These are phyloP conservation scores for Bacidia gigantensis DNA, from an alignment of 495 filamentous ascomycete species.

Conservation along the genomic window DNA sequence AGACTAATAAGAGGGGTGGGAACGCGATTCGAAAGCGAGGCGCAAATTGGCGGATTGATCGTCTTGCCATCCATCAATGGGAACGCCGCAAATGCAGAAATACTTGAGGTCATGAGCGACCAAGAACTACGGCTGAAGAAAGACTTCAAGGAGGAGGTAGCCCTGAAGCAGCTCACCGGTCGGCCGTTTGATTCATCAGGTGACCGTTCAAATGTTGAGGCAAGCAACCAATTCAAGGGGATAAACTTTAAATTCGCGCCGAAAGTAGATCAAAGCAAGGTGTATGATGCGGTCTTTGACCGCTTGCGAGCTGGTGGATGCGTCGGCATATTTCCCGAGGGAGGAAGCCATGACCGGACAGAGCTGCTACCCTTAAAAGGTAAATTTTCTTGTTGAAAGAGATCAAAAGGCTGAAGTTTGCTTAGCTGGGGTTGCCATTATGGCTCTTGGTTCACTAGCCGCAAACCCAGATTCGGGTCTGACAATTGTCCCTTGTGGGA, in stretches of 20 bases:
- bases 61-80: constrained; percentile 76
- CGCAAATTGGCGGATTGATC: constrained; percentile 66
- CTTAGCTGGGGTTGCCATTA: constrained; percentile 84
- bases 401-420: constrained; percentile 14
- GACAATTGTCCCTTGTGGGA: constrained; percentile 97
- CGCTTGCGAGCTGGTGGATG: constrained; percentile 71
- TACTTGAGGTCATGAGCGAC: constrained; percentile 62
- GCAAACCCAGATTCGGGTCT: constrained; percentile 79
- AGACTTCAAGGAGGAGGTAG: constrained; percentile 56
- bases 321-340: constrained; percentile 95
- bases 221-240: constrained; percentile 46
- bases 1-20: constrained; percentile 70
- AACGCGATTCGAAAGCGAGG: constrained; percentile 70
- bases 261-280: constrained; percentile 84
- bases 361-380: constrained; percentile 86
- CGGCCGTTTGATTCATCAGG: constrained; percentile 43
- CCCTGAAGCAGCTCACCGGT: constrained; percentile 67
- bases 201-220: constrained; percentile 32
- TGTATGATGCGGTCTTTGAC: constrained; percentile 86
- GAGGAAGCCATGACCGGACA: constrained; percentile 91
- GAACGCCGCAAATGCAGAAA: constrained; percentile 60
- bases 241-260: constrained; percentile 77
- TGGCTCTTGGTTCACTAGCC: constrained; percentile 90
- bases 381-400: constrained; percentile 25
- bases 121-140: constrained; percentile 81